Evolutionary conservation across 768 basidiomycete genomes (phyloP), one percentile per base, ranked within the genome.

Genomic region (Xerocomus spinulosus): DNA sequence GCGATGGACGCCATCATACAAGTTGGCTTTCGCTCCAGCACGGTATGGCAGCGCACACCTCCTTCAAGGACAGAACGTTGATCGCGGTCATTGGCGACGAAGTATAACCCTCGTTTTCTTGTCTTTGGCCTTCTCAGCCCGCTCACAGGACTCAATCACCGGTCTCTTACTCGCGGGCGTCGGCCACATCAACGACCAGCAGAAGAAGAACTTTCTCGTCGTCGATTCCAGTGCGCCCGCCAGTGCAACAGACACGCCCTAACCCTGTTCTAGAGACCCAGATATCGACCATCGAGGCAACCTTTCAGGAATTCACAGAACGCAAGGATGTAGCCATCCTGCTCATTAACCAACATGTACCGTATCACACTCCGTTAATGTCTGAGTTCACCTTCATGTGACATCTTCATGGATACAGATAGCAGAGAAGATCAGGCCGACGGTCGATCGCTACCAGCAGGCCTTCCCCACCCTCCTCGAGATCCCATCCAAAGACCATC

Each of bases 71-170:
- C 68, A 80, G 95, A 46, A 87, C 78, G 51, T 73, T 98, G 34
- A 79, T 99, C 34, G 95, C 96, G 28, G 92, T 94, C 64, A 98
- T 99, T 57, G 96, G 95, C 33, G 96, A 98, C 68, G 96, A 99
- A 75, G 95, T 94, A 55, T n/a, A 46, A 72, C 5, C 20, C 26
- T 7, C 10, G 10, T 6, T 10, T 28, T 15, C 17, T 25, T 34
- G 34, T 14, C 18, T 21, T 25, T 42, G 18, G 35, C 48, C 36
- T 21, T 15, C 10, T 41, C 34, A 59, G n/a, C 25, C 23, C 39
- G 43, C 46, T 18, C 3, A 20, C 60, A 99, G 95, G 96, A 99
- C 72, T 92, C 95, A 4, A 90, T 98, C 52, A 98, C 96, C 0
- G 96, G 96, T 34, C 78, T 98, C 14, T 78, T 99, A 34, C 78